Evolutionary conservation across 768 basidiomycete species (phyloP).

Genomic region (Phaeolepiota aurea): DNA sequence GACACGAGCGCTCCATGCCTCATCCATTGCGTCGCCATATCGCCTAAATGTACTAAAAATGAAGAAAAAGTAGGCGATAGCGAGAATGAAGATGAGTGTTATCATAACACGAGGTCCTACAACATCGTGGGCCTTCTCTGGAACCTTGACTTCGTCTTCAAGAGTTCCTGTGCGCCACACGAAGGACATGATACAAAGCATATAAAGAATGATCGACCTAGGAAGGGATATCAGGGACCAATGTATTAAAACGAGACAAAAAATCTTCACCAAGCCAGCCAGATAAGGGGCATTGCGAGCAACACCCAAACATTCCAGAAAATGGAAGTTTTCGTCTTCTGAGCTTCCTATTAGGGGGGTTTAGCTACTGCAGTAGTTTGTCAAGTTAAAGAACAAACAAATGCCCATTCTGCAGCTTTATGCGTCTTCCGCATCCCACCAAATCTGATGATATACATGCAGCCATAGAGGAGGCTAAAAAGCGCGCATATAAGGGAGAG

Average conservation of each 20-base stretch:
- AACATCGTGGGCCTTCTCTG: not conserved
- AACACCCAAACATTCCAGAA: constrained; percentile 65
- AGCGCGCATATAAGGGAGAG: constrained; percentile 59
- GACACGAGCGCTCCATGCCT: not conserved
- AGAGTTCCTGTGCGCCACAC: constrained; percentile 47
- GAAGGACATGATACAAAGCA: constrained; percentile 48
- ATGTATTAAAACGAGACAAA: constrained; percentile 1
- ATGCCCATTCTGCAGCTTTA: constrained; percentile 57
- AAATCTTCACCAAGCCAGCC: constrained; percentile 60
- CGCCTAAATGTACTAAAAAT: not conserved
- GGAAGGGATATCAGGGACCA: not conserved
- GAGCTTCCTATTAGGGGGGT: constrained; percentile 36
- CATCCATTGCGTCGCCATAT: constrained; percentile 1
- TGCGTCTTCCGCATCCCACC: constrained; percentile 57
- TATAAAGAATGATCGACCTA: constrained; percentile 53
- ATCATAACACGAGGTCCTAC: not conserved
- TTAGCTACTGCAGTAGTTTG: not conserved
- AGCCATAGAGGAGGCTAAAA: constrained; percentile 68
- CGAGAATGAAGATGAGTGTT: not conserved
- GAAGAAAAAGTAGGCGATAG: not conserved
- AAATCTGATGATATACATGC: constrained; percentile 53
- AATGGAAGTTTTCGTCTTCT: constrained; percentile 17
- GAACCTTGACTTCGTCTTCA: constrained; percentile 14
- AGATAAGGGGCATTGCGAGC: constrained; percentile 50
- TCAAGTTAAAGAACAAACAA: constrained; percentile 22